Percentiles rank a stretch among this genome's conserved stretches.
phyloP scores from a whole-genome alignment of 371 early-diverging fungal genomes.

The Mucor plumbeus region DNA sequence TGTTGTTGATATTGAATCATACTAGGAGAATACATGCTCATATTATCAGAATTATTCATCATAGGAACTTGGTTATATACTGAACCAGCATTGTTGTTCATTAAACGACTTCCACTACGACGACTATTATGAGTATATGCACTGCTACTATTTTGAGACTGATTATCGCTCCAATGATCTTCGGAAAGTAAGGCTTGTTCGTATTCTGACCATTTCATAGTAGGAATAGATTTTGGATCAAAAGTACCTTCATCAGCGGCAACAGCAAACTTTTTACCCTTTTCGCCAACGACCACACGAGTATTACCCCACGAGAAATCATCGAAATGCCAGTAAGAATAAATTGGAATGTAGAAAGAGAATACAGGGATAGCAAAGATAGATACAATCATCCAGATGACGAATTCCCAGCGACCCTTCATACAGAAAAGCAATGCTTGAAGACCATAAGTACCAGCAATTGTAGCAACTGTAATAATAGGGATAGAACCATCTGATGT shows the following conservation, averaged over 20 bases:
- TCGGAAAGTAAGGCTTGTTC: slow-evolving; percentile 74
- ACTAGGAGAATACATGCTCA: slow-evolving; percentile 29
- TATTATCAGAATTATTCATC: slow-evolving; percentile 26
- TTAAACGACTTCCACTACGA: slow-evolving; percentile 16
- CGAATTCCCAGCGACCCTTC: slow-evolving; percentile 88
- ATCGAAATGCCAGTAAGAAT: slow-evolving; percentile 97
- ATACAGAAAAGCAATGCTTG: slow-evolving; percentile 87
- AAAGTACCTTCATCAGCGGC: slow-evolving; percentile 56
- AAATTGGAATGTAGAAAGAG: slow-evolving; percentile 82
- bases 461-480: slow-evolving; percentile 61
- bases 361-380: slow-evolving; percentile 85
- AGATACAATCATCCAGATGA: slow-evolving; percentile 96
- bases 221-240: slow-evolving; percentile 63
- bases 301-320: slow-evolving; percentile 99
- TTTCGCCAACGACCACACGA: slow-evolving; percentile 82
- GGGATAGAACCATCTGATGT: slow-evolving; percentile 92
- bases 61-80: slow-evolving; percentile 13
- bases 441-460: slow-evolving; percentile 74
- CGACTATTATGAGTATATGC: slow-evolving; percentile 31
- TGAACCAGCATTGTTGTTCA: not conserved
- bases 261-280: slow-evolving; percentile 67
- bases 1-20: not conserved
- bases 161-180: slow-evolving; percentile 46
- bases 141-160: slow-evolving; percentile 45
- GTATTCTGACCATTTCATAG: slow-evolving; percentile 90